Evolutionary conservation across 2,329 filamentous ascomycete genomes (phyloP).

Genomic region (Fusarium chlamydosporum): DNA sequence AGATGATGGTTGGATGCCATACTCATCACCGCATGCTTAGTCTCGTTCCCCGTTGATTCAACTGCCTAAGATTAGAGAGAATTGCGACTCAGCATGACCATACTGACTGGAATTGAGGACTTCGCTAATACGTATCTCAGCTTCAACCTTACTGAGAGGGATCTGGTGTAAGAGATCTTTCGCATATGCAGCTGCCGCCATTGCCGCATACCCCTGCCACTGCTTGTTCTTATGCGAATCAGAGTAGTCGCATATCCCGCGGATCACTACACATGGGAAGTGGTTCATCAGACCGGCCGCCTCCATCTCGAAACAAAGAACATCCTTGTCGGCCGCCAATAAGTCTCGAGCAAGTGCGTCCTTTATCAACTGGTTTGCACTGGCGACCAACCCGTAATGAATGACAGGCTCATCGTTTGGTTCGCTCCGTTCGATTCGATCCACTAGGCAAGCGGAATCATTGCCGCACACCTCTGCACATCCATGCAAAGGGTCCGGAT

Average conservation of each 20-base stretch:
- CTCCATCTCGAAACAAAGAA: too few relatives aligned
- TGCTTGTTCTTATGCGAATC: too few relatives aligned
- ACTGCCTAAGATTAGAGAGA: neutral
- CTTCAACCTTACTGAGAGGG: neutral
- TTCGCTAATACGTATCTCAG: neutral
- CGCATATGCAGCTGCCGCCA: too few relatives aligned
- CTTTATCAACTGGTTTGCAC: constrained; percentile 5
- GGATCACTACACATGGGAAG: too few relatives aligned
- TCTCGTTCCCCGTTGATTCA: neutral
- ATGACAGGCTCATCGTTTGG: neutral
- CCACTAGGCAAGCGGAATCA: rapidly evolving
- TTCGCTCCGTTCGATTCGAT: rapidly evolving
- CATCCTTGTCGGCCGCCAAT: too few relatives aligned
- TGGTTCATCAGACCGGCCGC: too few relatives aligned
- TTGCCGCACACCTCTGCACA: neutral
- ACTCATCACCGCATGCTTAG: neutral
- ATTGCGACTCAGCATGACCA: too few relatives aligned
- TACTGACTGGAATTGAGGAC: neutral
- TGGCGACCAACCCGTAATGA: constrained; percentile 42
- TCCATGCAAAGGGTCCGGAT: neutral
- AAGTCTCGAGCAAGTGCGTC: neutral
- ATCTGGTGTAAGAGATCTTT: too few relatives aligned
- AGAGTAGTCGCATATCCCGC: too few relatives aligned
- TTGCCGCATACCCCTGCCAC: too few relatives aligned
- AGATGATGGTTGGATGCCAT: neutral